Base-by-base conservation (phyloP, 2,329 filamentous ascomycete genomes). In the Thermoascus crustaceus region DNA sequence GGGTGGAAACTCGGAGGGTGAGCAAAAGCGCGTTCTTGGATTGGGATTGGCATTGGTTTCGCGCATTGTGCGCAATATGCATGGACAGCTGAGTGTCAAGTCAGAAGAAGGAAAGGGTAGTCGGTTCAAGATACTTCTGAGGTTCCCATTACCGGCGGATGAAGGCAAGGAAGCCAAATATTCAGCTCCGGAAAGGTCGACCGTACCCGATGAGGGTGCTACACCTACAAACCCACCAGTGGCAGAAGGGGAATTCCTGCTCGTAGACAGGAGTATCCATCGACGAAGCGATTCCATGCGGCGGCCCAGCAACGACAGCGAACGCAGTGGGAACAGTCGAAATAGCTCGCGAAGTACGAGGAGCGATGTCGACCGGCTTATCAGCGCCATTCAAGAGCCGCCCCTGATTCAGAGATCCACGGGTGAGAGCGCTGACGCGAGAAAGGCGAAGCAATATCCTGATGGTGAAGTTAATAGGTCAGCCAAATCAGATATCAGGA, bases 1-100 rank as follows among this genome's bases (percentile, higher is more conserved):
- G 21, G 44, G 50, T 4, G 45, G 55, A 7, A 42, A 49, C 4
- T 46, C 46, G 9, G 34, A 42, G 2, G 52, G 61, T 5, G 33
- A 26, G 7, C 31, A 30, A 24, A 65, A 65, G 34, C 62, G 66
- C 7, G 78, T 78, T 0, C 61, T 94, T 1, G 88, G 88, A 0
- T 71, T 94, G 7, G 88, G 87, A 0, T 69, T 94, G n/a, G 87
- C 87, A 0, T 71, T 93, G 8, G 87, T 94, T n/a, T 83, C 85
- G 10, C 76, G 87, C 23, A 85, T 86, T 22, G 72, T 94, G 20
- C 76, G 80, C n/a, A 94, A 87, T 51, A 91, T 94, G 84, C 81
- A 89, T 39, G 88, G 87, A 0, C 87, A 94, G 50, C 60, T 94
- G 19, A 77, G 85, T 2, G 64, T 94, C 1, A 89, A 87, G 50